These are phyloP conservation scores for Stachybotrys elegans DNA, from an alignment of 2,329 filamentous ascomycete genomes.

Conservation along the genomic window DNA sequence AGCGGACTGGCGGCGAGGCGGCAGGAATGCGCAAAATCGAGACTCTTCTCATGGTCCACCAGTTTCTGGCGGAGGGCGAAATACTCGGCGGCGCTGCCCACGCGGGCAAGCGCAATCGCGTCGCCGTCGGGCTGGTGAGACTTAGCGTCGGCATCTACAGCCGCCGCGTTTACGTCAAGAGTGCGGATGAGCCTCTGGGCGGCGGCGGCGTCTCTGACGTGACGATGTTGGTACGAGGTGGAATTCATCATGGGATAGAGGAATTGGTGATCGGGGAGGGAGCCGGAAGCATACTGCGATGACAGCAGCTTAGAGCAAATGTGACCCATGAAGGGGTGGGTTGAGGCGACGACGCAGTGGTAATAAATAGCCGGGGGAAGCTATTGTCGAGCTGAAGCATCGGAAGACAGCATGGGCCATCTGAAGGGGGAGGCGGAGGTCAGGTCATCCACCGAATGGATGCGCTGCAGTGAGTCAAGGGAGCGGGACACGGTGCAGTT, in stretches of 20 bases:
- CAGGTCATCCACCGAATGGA: no score
- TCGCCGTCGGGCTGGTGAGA: background rate
- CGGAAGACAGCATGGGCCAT: no score
- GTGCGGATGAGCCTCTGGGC: slow-evolving; percentile 19
- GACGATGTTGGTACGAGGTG: background rate
- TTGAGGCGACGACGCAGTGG: no score
- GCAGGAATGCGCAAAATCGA: slow-evolving; percentile 37
- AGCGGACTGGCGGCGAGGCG: slow-evolving; percentile 21
- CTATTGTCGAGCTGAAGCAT: no score
- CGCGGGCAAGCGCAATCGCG: slow-evolving; percentile 1
- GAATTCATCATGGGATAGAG: background rate
- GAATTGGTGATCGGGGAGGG: no score
- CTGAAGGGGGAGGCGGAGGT: no score
- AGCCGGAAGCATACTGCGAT: no score
- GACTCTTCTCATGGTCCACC: slow-evolving; percentile 23
- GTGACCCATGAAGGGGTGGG: slow-evolving; percentile 1
- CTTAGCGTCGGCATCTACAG: background rate
- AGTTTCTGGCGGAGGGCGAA: slow-evolving; percentile 22
- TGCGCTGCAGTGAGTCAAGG: no score
- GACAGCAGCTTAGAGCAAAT: background rate
- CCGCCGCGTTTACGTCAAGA: slow-evolving; percentile 13
- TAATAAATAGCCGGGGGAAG: no score
- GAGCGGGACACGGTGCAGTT: no score
- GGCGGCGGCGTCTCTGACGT: slow-evolving; percentile 11
- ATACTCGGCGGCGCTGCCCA: slow-evolving; percentile 22